Base-by-base conservation (phyloP, 2,329 filamentous ascomycete genomes). In the Botryosphaeria dothidea region DNA sequence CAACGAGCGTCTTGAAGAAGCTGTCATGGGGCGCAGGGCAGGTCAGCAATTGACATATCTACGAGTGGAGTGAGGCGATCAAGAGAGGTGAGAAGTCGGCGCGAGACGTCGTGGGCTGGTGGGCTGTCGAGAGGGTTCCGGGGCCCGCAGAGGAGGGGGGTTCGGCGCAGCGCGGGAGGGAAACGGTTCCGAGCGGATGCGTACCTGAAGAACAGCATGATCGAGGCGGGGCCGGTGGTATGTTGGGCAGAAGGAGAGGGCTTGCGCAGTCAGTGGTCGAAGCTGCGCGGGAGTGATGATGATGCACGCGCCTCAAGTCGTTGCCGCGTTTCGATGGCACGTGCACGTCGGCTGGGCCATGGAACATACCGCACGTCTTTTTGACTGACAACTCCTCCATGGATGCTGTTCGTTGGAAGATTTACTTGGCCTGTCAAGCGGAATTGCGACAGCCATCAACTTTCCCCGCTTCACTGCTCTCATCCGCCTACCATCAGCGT, bases 1-100 rank as follows among this genome's bases (percentile, higher is more conserved):
- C 95, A 78, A 97, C 96, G 74, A 98, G 91, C 62, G 94, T 98
- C 81, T 98, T 98, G 88, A 98, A 98, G 84, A 97, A 98, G 83
- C 92, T 95, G 75, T 67, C 8, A 15, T 41, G 38, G 17, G 38
- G 38, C 17, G 17, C 38, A 27, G 11, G 9, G 19, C 8, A 21
- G 27, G 17, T n/a, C n/a, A n/a, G n/a, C n/a, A n/a, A n/a, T n/a
- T n/a, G n/a, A n/a, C n/a, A n/a, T n/a, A n/a, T n/a, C n/a, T n/a
- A n/a, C n/a, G n/a, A n/a, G n/a, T n/a, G n/a, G n/a, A n/a, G n/a
- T n/a, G n/a, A n/a, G n/a, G n/a, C n/a, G n/a, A n/a, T n/a, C n/a
- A n/a, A n/a, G n/a, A n/a, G n/a, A 36, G 51, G 51, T 21, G 25
- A 19, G 52, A 8, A 21, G 34, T 15, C 13, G 2, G 46, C 9